A percentile compares a stretch with the other conserved stretches of the same genome.
These are phyloP conservation scores for Dianthus caryophyllus DNA, from an alignment of 148 eudicot species.

Conservation along the genomic window DNA sequence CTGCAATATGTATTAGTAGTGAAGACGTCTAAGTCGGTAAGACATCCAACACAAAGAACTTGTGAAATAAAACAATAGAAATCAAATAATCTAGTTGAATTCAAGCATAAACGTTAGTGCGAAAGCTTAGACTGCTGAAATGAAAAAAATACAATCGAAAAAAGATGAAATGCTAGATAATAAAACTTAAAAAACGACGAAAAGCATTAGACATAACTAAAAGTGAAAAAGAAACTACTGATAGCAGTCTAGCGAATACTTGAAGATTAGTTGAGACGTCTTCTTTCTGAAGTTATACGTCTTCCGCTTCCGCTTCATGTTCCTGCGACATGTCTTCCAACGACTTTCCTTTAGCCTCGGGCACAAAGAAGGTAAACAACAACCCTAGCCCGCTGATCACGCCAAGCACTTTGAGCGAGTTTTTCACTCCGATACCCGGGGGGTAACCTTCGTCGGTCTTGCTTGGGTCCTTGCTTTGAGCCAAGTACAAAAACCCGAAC, in stretches of 20 bases:
- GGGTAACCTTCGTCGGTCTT: constrained; percentile 53
- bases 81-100: not conserved
- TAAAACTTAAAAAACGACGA: not conserved
- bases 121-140: not conserved
- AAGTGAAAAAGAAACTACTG: not conserved
- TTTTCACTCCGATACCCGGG: constrained; percentile 50
- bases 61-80: not conserved
- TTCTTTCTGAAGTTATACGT: constrained; percentile 2
- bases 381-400: constrained; percentile 38
- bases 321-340: constrained; percentile 59
- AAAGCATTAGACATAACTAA: constrained; percentile 1
- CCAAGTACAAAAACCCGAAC: constrained; percentile 53
- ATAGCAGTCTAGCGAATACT: not conserved
- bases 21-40: not conserved
- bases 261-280: not conserved
- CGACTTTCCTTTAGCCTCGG: constrained; percentile 58
- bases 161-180: not conserved
- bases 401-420: constrained; percentile 37
- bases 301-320: constrained; percentile 26
- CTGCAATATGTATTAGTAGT: not conserved
- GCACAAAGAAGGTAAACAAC: constrained; percentile 48
- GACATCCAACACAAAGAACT: not conserved
- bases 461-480: constrained; percentile 37
- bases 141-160: not conserved
- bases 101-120: not conserved